Conservation (phyloP, 352 stramenopile species). For the Globisporangium uncinulatum region DNA sequence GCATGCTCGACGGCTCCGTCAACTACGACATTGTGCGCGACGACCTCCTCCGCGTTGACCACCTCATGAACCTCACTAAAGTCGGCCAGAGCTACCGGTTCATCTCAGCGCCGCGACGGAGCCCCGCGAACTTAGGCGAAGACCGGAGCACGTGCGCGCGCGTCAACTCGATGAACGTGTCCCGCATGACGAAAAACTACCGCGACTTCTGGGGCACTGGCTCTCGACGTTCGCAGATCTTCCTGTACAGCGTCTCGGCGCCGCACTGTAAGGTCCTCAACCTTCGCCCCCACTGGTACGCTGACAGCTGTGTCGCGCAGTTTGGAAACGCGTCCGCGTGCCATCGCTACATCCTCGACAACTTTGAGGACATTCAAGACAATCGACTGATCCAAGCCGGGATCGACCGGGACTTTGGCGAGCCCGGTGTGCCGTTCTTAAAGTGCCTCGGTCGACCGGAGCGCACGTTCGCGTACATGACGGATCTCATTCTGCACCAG, state of each 20-base stretch:
- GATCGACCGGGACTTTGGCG: conserved; percentile 33
- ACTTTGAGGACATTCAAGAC: conserved; percentile 32
- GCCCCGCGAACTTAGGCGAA: conserved; percentile 24
- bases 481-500: conserved; percentile 53
- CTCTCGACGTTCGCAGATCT: conserved; percentile 28
- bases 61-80: conserved; percentile 14
- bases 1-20: conserved; percentile 16
- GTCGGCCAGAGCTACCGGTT: conserved; percentile 19
- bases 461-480: conserved; percentile 40
- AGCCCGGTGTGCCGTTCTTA: conserved; percentile 36
- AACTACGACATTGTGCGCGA: conserved; percentile 23
- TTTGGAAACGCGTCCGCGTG: conserved; percentile 28
- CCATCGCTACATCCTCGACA: conserved; percentile 44
- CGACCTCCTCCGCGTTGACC: conserved; percentile 12
- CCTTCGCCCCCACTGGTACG: conserved; percentile 26
- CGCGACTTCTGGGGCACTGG: conserved; percentile 41
- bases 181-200: conserved; percentile 25
- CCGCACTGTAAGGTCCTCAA: conserved; percentile 38
- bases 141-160: conserved; percentile 37
- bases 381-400: conserved; percentile 31
- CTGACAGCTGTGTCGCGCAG: conserved; percentile 23
- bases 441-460: conserved; percentile 37
- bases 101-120: conserved; percentile 27
- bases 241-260: conserved; percentile 41
- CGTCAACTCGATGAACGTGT: conserved; percentile 40